Percentiles rank a stretch among this genome's conserved stretches.
These are phyloP conservation scores for Neofusicoccum laricinum DNA, from an alignment of 2,329 filamentous ascomycete genomes.

Conservation along the genomic window DNA sequence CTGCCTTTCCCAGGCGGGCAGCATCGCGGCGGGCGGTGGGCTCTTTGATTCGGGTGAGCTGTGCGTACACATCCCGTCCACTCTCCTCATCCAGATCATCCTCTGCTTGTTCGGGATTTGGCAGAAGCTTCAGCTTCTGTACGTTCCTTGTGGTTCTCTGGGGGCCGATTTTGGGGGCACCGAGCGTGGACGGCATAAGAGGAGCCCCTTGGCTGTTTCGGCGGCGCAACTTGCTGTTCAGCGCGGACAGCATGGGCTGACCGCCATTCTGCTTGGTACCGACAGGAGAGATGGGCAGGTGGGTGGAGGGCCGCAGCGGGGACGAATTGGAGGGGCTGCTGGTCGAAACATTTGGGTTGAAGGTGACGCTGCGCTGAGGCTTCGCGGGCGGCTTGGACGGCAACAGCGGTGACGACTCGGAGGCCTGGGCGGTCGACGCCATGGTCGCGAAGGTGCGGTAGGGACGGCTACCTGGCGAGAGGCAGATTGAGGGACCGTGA, in stretches of 20 bases:
- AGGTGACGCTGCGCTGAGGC: conserved; percentile 67
- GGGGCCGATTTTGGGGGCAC: conserved; percentile 75
- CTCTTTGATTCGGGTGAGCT: conserved; percentile 97
- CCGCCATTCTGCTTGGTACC: conserved; percentile 27
- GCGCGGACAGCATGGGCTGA: conserved; percentile 59
- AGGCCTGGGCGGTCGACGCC: neutral
- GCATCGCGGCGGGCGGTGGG: conserved; percentile 90
- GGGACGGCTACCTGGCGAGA: neutral
- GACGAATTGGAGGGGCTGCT: conserved; percentile 39
- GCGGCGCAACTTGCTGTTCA: conserved; percentile 84
- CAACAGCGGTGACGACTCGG: conserved; percentile 37
- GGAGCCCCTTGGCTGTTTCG: conserved; percentile 77
- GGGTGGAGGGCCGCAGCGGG: conserved; percentile 30
- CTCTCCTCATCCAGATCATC: conserved; percentile 81
- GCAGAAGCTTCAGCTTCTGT: conserved; percentile 95
- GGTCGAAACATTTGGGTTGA: conserved; percentile 62
- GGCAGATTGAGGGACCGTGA: neutral
- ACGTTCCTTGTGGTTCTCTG: conserved; percentile 93
- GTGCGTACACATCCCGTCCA: conserved; percentile 92
- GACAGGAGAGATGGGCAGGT: conserved; percentile 28
- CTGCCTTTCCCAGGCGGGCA: conserved; percentile 87
- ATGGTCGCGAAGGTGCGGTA: neutral
- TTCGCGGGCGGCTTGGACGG: conserved; percentile 33
- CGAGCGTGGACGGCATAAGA: conserved; percentile 41
- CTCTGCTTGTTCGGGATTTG: conserved; percentile 79